Evolutionary conservation across 495 filamentous ascomycete species (phyloP), one percentile per base, ranked within the genome.

Genomic region (Hypoxylon fuscum): DNA sequence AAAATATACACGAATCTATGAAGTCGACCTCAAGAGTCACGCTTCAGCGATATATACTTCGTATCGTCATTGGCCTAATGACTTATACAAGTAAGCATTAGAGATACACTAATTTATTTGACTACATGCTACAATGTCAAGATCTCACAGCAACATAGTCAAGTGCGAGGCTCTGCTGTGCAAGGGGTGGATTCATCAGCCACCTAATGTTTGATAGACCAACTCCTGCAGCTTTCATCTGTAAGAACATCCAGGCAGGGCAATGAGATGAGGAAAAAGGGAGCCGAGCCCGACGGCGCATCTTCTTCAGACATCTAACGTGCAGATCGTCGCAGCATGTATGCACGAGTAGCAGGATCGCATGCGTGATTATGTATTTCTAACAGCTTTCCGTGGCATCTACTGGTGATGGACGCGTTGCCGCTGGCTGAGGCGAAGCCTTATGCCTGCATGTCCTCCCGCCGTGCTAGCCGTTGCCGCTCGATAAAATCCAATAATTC

Each of bases 371-470:
- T 49, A 22, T 40, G 29, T 31, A 45, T 23, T 23, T 32, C 44
- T 25, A 46, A 52, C 46, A 23, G 41, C 41, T 38, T 51, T 48
- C 32, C 32, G 45, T 44, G 52, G 46, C 48, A 15, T 53, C 31
- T 10, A 37, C 21, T 43, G 50, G 40, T 47, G 32, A 23, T 56
- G 50, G 47, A 21, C 48, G 40, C 38, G 41, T 48, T 47, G 56
- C 51, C 56, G 20, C 50, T 18, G 55, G 48, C 40, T 56, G 51
- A 61, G 56, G 51, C 56, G 27, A 66, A 62, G 63, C 51, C 52
- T 61, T 54, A 40, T 41, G 31, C 11, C 34, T 66, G 53, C 35
- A 54, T 10, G 17, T 51, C 37, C 20, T 31, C 17, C 25, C 32
- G 31, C 62, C 51, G 45, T 47, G 40, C 46, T 44, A 59, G 31